A percentile compares a stretch with the other conserved stretches of the same genome.
Conservation (phyloP, 805 yeast species). For the Saccharomyces paradoxus region DNA sequence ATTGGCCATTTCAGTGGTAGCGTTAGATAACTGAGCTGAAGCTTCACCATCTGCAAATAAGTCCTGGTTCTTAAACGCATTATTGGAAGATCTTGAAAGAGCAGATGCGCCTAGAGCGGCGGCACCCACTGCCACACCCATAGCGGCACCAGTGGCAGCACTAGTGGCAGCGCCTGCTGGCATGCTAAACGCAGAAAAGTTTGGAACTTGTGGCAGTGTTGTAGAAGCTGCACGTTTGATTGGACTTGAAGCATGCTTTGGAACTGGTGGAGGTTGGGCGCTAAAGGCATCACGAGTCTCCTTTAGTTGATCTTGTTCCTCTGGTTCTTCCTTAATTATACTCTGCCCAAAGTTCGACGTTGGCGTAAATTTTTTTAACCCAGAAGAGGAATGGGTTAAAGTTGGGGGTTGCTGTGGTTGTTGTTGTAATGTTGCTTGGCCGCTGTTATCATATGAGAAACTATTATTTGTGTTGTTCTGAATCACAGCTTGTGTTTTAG, state of each 20-base stretch:
- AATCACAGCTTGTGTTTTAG: slow-evolving; percentile 4
- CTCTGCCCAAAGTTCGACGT: slow-evolving; percentile 80
- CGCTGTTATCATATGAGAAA: neutral
- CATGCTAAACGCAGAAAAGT: slow-evolving; percentile 18
- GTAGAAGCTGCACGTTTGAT: slow-evolving; percentile 38
- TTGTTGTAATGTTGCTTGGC: slow-evolving; percentile 2
- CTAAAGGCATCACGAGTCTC: slow-evolving; percentile 5
- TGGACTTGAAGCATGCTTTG: slow-evolving; percentile 27
- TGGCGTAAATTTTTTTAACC: slow-evolving; percentile 56
- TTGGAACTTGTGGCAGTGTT: slow-evolving; percentile 28
- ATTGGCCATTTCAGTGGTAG: slow-evolving; percentile 81
- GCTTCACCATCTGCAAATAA: slow-evolving; percentile 52
- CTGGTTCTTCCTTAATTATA: slow-evolving; percentile 35
- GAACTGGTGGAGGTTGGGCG: slow-evolving; percentile 33
- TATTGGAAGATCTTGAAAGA: slow-evolving; percentile 6
- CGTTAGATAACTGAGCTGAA: slow-evolving; percentile 61
- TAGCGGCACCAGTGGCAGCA: slow-evolving; percentile 10
- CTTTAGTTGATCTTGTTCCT: slow-evolving; percentile 26
- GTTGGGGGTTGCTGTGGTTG: slow-evolving; percentile 6
- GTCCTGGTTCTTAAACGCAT: slow-evolving; percentile 33
- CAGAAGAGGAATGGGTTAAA: slow-evolving; percentile 26
- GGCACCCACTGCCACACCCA: slow-evolving; percentile 16
- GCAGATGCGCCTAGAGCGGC: slow-evolving; percentile 15
- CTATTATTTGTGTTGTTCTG: slow-evolving; percentile 7
- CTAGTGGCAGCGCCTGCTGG: slow-evolving; percentile 4